Evolutionary conservation across 805 yeast genomes (phyloP), one percentile per base, ranked within the genome.

Genomic region (Ogataea henricii): DNA sequence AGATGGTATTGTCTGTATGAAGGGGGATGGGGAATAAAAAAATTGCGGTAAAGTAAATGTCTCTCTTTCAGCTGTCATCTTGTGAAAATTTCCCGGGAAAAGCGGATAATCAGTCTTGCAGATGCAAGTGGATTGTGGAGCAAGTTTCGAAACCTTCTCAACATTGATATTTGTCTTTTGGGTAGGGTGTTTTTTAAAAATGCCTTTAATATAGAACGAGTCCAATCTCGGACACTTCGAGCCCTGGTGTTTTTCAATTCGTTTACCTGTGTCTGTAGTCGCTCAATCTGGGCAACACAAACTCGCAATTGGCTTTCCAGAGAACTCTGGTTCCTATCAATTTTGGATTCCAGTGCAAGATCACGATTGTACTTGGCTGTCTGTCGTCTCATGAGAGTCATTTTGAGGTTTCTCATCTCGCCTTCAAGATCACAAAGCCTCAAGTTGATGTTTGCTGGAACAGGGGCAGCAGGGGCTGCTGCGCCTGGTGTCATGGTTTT

Each of bases 361-460:
- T 53, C 54, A 16, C 46, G 44, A 17, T 37, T 43, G 16, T 37
- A 33, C 16, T 29, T 40, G n/a, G 43, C 14, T 16, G 47, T 49
- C 34, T 54, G 58, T 14, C 49, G 38, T 34, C 48, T 47, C 39
- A 49, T 18, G 4, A 39, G 9, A 3, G 41, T 40, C 41, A 44
- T n/a, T 33, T 48, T 47, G 17, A 52, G 40, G 17, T 30, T 40
- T 18, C 42, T 46, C 16, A 55, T 3, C 21, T 52, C 58, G 3
- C 40, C 44, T 37, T 52, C 52, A 10, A 49, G 27, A 32, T 52
- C 53, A 12, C 46, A 47, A 6, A 52, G 12, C 13, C 49, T 40
- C 21, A 39, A 14, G 17, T 45, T 46, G 33, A 44, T 12, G 14
- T n/a, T 40, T 5, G 50, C 18, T 4, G 49, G 43, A 5, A 10